Evolutionary conservation across 2,329 filamentous ascomycete genomes (phyloP).

Genomic region (Thielaviopsis populi): DNA sequence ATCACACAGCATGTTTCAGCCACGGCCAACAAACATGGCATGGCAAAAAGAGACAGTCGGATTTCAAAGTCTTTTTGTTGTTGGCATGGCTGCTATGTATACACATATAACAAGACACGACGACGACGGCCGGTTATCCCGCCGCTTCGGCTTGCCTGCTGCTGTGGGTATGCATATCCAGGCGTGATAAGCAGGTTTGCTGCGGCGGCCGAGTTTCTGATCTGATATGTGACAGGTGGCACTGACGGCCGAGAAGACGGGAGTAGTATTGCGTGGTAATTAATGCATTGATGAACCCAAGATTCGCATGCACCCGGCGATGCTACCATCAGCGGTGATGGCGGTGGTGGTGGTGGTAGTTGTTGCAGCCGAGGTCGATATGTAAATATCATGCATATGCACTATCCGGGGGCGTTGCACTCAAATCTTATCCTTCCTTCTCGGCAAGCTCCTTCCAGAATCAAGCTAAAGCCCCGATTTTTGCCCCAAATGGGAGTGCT

Average conservation of each 20-base stretch:
- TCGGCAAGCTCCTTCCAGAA: slow-evolving; percentile 4
- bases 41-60: not conserved
- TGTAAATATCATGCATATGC: not conserved
- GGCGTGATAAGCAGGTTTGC: not conserved
- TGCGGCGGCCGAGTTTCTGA: not conserved
- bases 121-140: not conserved
- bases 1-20: not conserved
- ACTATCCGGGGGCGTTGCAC: not conserved
- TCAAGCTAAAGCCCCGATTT: not conserved
- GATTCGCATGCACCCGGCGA: too few species aligned
- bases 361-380: not conserved
- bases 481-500: not conserved
- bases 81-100: not conserved
- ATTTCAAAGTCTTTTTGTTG: not conserved
- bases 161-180: not conserved
- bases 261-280: not conserved
- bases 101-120: too few species aligned
- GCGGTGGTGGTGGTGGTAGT: too few species aligned
- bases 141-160: not conserved
- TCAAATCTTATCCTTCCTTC: not conserved
- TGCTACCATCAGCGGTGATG: too few species aligned
- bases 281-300: not conserved
- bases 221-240: not conserved
- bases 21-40: not conserved
- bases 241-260: not conserved